A percentile compares a stretch with the other conserved stretches of the same genome.
phyloP scores from a whole-genome alignment of 768 basidiomycete species.

The Tephrocybe rancida region DNA sequence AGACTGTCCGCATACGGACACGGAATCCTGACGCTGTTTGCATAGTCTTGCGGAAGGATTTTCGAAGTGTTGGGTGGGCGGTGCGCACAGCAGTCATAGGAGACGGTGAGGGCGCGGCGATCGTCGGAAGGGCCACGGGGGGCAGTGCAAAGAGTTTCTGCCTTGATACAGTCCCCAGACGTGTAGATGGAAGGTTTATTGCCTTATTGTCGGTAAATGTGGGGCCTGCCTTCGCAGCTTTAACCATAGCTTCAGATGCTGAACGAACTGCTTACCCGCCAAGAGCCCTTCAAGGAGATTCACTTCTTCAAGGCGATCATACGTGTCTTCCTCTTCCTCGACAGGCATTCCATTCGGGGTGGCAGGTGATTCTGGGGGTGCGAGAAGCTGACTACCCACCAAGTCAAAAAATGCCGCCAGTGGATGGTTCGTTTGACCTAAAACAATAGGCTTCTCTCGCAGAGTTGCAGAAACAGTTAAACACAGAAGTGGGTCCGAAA shows the following conservation, averaged over 20 bases:
- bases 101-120: constrained; percentile 47
- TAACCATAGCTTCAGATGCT: background rate
- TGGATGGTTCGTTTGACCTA: constrained; percentile 44
- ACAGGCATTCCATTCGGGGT: constrained; percentile 27
- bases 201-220: constrained; percentile 35
- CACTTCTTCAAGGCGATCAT: constrained; percentile 61
- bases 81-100: constrained; percentile 49
- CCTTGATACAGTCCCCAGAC: constrained; percentile 71
- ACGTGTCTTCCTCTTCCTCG: constrained; percentile 37
- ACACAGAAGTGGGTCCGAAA: constrained; percentile 77
- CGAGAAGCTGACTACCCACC: constrained; percentile 35
- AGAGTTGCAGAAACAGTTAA: constrained; percentile 86
- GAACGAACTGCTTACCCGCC: constrained; percentile 45
- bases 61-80: constrained; percentile 73
- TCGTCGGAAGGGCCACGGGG: constrained; percentile 44
- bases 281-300: constrained; percentile 58
- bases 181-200: constrained; percentile 65
- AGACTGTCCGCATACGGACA: constrained; percentile 93
- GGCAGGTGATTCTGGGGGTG: constrained; percentile 35
- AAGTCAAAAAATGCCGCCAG: constrained; percentile 40
- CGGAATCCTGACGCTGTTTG: constrained; percentile 81
- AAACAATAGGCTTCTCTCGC: constrained; percentile 70
- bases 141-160: constrained; percentile 67
- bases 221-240: constrained; percentile 37
- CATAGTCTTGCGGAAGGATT: constrained; percentile 82